phyloP scores from a whole-genome alignment of 345 rosid genomes.

The Gossypium stocksii region DNA sequence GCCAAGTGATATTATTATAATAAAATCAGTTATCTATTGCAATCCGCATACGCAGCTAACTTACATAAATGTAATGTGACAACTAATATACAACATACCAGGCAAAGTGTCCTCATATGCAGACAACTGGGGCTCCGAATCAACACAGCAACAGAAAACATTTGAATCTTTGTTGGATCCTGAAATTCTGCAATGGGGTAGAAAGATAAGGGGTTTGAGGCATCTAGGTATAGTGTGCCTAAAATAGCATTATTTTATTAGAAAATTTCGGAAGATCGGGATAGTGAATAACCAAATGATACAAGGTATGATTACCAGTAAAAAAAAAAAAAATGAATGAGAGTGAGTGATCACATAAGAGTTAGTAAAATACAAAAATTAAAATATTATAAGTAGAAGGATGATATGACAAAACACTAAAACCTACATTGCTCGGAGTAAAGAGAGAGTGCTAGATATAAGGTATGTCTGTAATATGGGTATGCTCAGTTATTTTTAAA shows the following conservation, averaged over 20 bases:
- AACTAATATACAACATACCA: conserved; percentile 31
- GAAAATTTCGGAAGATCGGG: neutral
- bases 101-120: conserved; percentile 56
- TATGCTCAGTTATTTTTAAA: neutral
- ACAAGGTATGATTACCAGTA: neutral
- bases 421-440: no score
- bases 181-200: conserved; percentile 38
- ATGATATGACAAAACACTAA: neutral
- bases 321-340: neutral
- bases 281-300: neutral
- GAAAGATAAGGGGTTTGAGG: neutral
- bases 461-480: neutral
- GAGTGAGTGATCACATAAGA: neutral
- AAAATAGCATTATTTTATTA: neutral
- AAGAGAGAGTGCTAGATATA: no score
- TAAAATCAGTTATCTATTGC: neutral
- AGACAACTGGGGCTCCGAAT: conserved; percentile 43
- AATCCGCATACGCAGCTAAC: neutral
- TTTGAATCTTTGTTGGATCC: conserved; percentile 46
- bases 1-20: conserved; percentile 17
- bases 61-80: neutral
- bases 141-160: conserved; percentile 53
- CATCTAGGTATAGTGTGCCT: neutral
- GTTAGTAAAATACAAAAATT: neutral
- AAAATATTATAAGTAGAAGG: neutral